phyloP scores from a whole-genome alignment of 495 filamentous ascomycete species.

The Margaritispora aquatica region DNA sequence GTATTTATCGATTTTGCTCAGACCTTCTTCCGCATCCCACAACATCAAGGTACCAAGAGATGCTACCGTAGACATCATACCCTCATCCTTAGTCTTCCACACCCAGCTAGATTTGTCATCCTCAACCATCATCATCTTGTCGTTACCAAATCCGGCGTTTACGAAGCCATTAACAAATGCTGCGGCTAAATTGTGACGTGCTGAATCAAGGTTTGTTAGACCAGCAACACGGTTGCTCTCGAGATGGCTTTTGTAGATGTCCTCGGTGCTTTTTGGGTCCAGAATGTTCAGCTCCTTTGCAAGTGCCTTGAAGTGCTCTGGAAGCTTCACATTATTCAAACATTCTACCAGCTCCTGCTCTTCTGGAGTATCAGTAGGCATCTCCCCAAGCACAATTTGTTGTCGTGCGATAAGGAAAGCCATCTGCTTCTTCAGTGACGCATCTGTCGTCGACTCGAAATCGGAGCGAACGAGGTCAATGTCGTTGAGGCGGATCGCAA shows the following conservation, averaged over 20 bases:
- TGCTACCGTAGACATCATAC: constrained; percentile 92
- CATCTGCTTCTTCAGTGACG: constrained; percentile 84
- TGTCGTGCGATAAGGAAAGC: constrained; percentile 89
- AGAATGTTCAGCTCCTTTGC: constrained; percentile 96
- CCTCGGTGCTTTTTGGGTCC: constrained; percentile 93
- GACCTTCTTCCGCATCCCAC: constrained; percentile 83
- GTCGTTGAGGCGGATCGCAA: constrained; percentile 92
- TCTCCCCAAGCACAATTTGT: constrained; percentile 70
- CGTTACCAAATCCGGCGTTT: constrained; percentile 90
- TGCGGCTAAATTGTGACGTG: constrained; percentile 90
- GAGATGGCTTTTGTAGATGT: constrained; percentile 99
- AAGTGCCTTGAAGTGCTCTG: constrained; percentile 87
- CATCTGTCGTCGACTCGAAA: constrained; percentile 72
- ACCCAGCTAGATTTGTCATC: constrained; percentile 86
- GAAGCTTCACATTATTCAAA: constrained; percentile 78
- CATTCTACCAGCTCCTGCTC: constrained; percentile 71
- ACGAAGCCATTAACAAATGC: constrained; percentile 96
- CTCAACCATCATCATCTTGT: constrained; percentile 92
- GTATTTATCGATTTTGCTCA: constrained; percentile 91
- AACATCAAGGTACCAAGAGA: constrained; percentile 84
- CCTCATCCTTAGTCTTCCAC: constrained; percentile 98
- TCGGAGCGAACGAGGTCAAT: constrained; percentile 69
- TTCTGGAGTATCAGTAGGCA: constrained; percentile 53
- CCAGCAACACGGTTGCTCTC: constrained; percentile 90
- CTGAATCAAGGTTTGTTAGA: constrained; percentile 90